Percentiles rank a stretch among this genome's conserved stretches.
Conservation (phyloP, 768 basidiomycete genomes). For the Trametes coccinea region DNA sequence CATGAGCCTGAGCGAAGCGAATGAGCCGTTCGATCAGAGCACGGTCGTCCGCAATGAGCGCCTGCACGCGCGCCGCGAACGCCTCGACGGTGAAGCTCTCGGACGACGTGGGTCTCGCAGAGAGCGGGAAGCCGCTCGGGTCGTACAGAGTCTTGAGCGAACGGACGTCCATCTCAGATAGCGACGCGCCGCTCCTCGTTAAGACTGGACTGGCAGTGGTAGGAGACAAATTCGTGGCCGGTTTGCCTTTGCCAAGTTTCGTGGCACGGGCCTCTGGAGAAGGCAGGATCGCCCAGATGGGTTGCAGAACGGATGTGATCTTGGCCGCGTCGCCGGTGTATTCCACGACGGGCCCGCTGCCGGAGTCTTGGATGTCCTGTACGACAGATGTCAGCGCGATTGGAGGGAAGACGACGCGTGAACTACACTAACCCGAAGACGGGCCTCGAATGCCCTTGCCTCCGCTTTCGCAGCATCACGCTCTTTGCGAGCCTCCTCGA, state of each 20-base stretch:
- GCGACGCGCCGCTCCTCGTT: slow-evolving; percentile 46
- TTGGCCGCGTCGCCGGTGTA: slow-evolving; percentile 49
- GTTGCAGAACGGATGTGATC: slow-evolving; percentile 62
- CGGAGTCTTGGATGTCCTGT: slow-evolving; percentile 15
- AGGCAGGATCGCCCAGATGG: slow-evolving; percentile 81
- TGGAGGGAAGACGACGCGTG: not conserved
- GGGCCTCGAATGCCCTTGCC: slow-evolving; percentile 36
- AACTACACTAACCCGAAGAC: slow-evolving; percentile 47
- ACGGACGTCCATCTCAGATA: slow-evolving; percentile 85
- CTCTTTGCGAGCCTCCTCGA: slow-evolving; percentile 26
- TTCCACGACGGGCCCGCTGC: slow-evolving; percentile 25
- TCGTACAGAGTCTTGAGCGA: slow-evolving; percentile 83
- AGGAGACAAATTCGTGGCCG: slow-evolving; percentile 18
- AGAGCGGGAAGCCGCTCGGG: slow-evolving; percentile 23
- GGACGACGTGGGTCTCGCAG: slow-evolving; percentile 17
- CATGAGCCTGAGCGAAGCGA: slow-evolving; percentile 86
- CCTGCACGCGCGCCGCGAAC: slow-evolving; percentile 75
- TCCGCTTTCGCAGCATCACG: slow-evolving; percentile 30
- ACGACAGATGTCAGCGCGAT: not conserved
- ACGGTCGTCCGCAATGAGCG: slow-evolving; percentile 80
- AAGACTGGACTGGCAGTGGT: slow-evolving; percentile 29
- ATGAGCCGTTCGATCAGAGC: slow-evolving; percentile 81
- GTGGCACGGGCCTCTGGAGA: slow-evolving; percentile 79
- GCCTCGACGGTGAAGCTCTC: slow-evolving; percentile 66
- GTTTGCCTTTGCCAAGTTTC: slow-evolving; percentile 52